phyloP scores from a whole-genome alignment of 805 yeast species.

The Ogataea corticis region DNA sequence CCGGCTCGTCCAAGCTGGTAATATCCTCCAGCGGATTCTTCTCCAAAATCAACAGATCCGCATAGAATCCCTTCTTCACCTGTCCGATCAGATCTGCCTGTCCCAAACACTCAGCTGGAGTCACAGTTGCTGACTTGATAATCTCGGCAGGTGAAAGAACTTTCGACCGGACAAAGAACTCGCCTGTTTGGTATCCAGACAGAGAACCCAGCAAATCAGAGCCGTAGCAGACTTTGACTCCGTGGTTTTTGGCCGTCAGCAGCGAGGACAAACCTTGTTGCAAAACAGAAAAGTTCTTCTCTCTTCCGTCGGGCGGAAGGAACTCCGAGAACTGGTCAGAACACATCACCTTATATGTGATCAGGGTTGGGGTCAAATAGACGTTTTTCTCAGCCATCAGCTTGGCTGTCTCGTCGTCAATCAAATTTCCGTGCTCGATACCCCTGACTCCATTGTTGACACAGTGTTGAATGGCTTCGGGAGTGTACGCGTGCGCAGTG shows the following conservation, averaged over 20 bases:
- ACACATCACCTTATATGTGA: conserved; percentile 32
- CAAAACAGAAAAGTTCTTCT: conserved; percentile 25
- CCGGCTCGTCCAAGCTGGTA: conserved; percentile 29
- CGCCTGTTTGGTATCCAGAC: conserved; percentile 30
- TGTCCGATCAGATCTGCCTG: conserved; percentile 27
- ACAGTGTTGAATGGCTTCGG: conserved; percentile 26
- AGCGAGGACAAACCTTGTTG: conserved; percentile 24
- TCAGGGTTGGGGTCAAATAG: conserved; percentile 31
- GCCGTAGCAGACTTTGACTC: conserved; percentile 30
- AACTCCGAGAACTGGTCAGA: conserved; percentile 28
- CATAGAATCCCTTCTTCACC: conserved; percentile 27
- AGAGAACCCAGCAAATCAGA: conserved; percentile 31
- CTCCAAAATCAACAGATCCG: conserved; percentile 28
- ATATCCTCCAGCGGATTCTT: conserved; percentile 30
- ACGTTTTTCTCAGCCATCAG: conserved; percentile 27
- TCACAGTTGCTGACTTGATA: conserved; percentile 30
- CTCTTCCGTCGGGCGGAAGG: conserved; percentile 19
- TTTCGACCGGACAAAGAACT: conserved; percentile 29
- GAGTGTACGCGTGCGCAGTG: conserved; percentile 33
- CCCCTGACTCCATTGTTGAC: conserved; percentile 30
- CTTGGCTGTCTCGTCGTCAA: conserved; percentile 30
- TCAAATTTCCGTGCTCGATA: conserved; percentile 33
- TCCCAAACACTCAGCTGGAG: conserved; percentile 27
- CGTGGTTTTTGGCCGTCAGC: conserved; percentile 23
- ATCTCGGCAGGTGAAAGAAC: conserved; percentile 28